Evolutionary conservation across 2,329 filamentous ascomycete genomes (phyloP).

Genomic region (Blastomyces parvus): DNA sequence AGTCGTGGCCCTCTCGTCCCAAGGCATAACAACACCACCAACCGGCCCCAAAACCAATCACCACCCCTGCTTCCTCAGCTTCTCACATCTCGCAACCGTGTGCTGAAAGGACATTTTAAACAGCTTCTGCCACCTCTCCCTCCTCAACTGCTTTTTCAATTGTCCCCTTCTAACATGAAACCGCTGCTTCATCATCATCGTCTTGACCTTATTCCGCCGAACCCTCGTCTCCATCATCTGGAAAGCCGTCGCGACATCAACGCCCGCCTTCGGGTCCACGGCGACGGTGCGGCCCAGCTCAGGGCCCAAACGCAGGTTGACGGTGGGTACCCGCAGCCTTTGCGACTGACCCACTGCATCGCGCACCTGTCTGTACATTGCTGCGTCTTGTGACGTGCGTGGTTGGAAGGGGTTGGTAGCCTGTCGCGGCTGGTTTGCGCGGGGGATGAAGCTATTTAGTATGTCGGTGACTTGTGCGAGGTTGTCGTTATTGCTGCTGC

Average conservation of each 20-base stretch:
- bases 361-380: background rate
- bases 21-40: background rate
- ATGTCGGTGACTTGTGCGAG: constrained; percentile 2
- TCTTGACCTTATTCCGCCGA: constrained; percentile 26
- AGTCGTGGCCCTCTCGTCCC: no score
- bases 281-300: constrained; percentile 20
- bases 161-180: constrained; percentile 37
- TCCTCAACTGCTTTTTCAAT: constrained; percentile 32
- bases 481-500: background rate
- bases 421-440: background rate
- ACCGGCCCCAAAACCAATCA: constrained; percentile 17
- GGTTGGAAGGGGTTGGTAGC: background rate
- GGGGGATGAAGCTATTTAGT: background rate
- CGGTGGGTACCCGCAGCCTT: constrained; percentile 1
- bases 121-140: constrained; percentile 34
- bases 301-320: constrained; percentile 20
- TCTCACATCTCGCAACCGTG: constrained; percentile 35
- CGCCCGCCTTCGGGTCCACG: constrained; percentile 14
- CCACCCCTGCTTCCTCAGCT: constrained; percentile 40
- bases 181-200: constrained; percentile 27
- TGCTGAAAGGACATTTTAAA: constrained; percentile 37
- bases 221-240: constrained; percentile 20
- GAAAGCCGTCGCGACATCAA: constrained; percentile 21
- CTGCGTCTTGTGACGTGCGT: background rate
- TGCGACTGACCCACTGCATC: constrained; percentile 3